Evolutionary conservation across 495 filamentous ascomycete genomes (phyloP).

Genomic region (Penicillium steckii): DNA sequence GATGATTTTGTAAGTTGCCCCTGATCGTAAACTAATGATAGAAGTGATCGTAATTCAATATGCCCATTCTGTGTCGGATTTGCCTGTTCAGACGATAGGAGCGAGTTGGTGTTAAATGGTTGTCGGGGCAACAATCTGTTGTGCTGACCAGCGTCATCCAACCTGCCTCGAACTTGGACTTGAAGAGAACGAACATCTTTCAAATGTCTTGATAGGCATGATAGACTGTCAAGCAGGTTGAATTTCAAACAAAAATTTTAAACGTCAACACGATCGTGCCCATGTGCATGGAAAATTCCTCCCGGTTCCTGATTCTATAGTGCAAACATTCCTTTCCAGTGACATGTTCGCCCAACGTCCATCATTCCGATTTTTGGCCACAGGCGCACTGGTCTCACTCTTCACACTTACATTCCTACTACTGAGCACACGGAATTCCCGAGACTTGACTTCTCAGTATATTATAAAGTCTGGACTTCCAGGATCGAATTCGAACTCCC

Average conservation of each 20-base stretch:
- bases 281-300: too few relatives aligned
- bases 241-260: not conserved
- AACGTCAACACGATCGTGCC: too few relatives aligned
- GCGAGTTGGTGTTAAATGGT: too few relatives aligned
- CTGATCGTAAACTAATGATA: too few relatives aligned
- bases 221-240: too few relatives aligned
- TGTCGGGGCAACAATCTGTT: not conserved
- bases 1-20: too few relatives aligned
- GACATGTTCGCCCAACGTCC: slow-evolving; percentile 26
- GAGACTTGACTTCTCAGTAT: slow-evolving; percentile 19
- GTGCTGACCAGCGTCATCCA: not conserved
- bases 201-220: too few relatives aligned
- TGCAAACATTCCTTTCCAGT: slow-evolving; percentile 5
- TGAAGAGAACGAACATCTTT: too few relatives aligned
- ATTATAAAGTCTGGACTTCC: slow-evolving; percentile 16
- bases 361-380: slow-evolving; percentile 34
- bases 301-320: too few relatives aligned
- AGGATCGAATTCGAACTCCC: not conserved
- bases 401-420: slow-evolving; percentile 33
- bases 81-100: too few relatives aligned
- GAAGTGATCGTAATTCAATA: too few relatives aligned
- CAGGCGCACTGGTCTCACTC: slow-evolving; percentile 29
- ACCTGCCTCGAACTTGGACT: not conserved
- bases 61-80: too few relatives aligned
- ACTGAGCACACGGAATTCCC: slow-evolving; percentile 16